Base-by-base conservation (phyloP, 108 stramenopile species). In the Fragilaria crotonensis region DNA sequence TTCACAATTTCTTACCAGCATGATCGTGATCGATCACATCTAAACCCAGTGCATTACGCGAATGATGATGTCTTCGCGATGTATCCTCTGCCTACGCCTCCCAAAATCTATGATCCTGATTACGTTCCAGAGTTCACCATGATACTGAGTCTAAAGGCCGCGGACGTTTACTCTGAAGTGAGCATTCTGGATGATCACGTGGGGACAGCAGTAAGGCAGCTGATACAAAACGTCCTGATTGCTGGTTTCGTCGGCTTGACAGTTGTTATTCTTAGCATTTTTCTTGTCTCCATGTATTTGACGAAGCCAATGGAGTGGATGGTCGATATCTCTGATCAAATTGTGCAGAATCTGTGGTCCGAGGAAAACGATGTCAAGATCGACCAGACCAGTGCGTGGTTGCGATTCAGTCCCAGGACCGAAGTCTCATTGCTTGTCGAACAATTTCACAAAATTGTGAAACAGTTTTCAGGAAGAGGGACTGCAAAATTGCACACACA, bases 301-400 rank as follows among this genome's bases (percentile, higher is more conserved):
- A 78, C 79, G 0, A 33, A 59, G 23, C 83, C 78, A 11, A 54
- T 84, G 32, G 63, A 53, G 18, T 84, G 78, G 78, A 80, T 84
- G 65, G 54, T 72, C 2, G 23, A 5, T 32, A 63, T 70, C 17
- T 68, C 66, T 22, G 54, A 63, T 45, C 53, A 64, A 19, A 73
- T 84, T 52, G 60, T 80, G 23, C 59, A 68, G 19, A 74, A 61
- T 30, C 59, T 56, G 4, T 66, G 70, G 14, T 11, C 7, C 14
- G 7, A 7, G 7, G 36, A 41, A 11, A 41, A 41, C 7, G 33
- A 64, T 0, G 9, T 17, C 41, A 33, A 56, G 2, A 18, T 25
- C 21, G 25, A 22, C 18, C 2, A 52, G 26, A 27, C 19, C 3
- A 19, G 27, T 4, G 19, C 54, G 3, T 33, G 21, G 2, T 22